Conservation (phyloP, 345 rosid species). For the Rhizophora apiculata region DNA sequence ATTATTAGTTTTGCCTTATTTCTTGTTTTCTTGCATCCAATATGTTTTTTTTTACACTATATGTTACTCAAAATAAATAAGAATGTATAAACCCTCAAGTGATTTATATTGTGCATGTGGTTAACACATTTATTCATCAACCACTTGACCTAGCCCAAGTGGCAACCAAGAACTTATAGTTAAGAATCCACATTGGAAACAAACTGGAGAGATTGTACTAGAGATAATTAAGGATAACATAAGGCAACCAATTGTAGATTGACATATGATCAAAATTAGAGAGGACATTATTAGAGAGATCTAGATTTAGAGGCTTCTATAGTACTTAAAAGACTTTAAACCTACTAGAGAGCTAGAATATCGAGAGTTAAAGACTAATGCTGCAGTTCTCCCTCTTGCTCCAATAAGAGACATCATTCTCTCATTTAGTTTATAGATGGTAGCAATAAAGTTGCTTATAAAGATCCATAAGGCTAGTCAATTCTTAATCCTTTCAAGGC, state of each 20-base stretch:
- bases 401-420: conserved; percentile 75
- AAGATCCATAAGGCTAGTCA: no score
- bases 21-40: no score
- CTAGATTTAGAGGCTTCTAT: conserved; percentile 57
- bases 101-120: no score
- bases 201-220: conserved; percentile 49
- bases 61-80: no score
- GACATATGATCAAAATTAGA: conserved; percentile 59
- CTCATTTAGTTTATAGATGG: no score
- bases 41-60: no score
- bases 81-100: no score
- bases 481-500: no score
- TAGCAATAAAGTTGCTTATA: no score
- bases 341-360: conserved; percentile 53
- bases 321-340: conserved; percentile 50
- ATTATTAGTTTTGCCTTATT: no score
- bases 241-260: conserved; percentile 76
- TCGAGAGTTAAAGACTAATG: conserved; percentile 46
- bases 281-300: conserved; percentile 61
- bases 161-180: conserved; percentile 41
- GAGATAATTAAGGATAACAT: conserved; percentile 71
- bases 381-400: conserved; percentile 68
- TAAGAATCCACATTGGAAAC: conserved; percentile 58
- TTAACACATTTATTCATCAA: no score
- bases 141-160: conserved; percentile 47